Percentiles rank a stretch among this genome's conserved stretches.
Evolutionary conservation across 2,329 filamentous ascomycete genomes (phyloP).

Genomic region (Aspergillus intermedius): DNA sequence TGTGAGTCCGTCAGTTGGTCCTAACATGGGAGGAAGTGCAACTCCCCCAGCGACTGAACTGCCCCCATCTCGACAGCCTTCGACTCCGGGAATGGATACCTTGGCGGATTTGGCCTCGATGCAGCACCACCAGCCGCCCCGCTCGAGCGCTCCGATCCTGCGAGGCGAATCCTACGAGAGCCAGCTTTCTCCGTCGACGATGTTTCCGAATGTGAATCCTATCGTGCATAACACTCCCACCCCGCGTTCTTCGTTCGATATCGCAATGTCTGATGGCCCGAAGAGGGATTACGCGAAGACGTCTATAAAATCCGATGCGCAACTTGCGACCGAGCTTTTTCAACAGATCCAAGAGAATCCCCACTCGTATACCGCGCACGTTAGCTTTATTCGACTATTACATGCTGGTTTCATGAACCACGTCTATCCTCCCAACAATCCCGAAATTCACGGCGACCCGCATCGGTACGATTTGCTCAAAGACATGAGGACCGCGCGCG

Average conservation of each 20-base stretch:
- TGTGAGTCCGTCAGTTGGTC: slow-evolving; percentile 24
- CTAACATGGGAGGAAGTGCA: slow-evolving; percentile 23
- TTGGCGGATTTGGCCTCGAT: slow-evolving; percentile 43
- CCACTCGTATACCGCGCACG: slow-evolving; percentile 42
- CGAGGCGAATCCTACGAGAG: slow-evolving; percentile 36
- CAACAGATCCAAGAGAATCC: slow-evolving; percentile 40
- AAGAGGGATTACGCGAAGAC: slow-evolving; percentile 36
- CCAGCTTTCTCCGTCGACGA: slow-evolving; percentile 38
- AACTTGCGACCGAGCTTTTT: slow-evolving; percentile 35
- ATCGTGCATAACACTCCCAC: slow-evolving; percentile 33
- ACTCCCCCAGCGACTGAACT: slow-evolving; percentile 31
- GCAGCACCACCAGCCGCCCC: slow-evolving; percentile 41
- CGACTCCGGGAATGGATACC: slow-evolving; percentile 45
- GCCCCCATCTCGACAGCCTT: slow-evolving; percentile 33
- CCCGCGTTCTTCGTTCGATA: slow-evolving; percentile 39
- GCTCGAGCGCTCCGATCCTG: slow-evolving; percentile 32
- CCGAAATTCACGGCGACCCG: slow-evolving; percentile 40
- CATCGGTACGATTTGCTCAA: slow-evolving; percentile 41
- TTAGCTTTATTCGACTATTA: slow-evolving; percentile 41
- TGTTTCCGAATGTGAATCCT: slow-evolving; percentile 34
- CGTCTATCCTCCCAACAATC: slow-evolving; percentile 40
- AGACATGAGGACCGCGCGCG: slow-evolving; percentile 44
- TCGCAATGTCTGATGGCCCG: slow-evolving; percentile 40
- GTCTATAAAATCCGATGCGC: slow-evolving; percentile 36
- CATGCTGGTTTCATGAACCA: slow-evolving; percentile 44